These are phyloP conservation scores for Pyracantha coccinea DNA, from an alignment of 331 rosid genomes.

Conservation along the genomic window DNA sequence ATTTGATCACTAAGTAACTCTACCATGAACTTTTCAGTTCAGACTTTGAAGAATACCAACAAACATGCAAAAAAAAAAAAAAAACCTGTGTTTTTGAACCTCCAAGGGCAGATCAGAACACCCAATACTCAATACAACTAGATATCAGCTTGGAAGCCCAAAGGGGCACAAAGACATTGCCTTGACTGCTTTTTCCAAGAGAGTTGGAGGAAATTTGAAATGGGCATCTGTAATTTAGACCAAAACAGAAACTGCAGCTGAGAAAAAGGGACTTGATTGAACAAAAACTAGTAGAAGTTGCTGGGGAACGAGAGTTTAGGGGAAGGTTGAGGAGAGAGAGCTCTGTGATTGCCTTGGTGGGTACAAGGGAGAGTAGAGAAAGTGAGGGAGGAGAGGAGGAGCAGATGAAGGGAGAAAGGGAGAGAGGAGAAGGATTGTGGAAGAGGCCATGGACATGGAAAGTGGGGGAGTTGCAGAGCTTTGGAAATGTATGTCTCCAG, in stretches of 20 bases:
- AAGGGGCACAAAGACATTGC: background rate
- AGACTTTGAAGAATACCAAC: constrained; percentile 13
- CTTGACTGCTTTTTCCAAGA: constrained; percentile 18
- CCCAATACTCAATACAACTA: constrained; percentile 15
- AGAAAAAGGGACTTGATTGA: background rate
- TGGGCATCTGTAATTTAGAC: constrained; percentile 25
- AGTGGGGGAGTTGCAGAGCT: constrained; percentile 41
- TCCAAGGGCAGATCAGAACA: constrained; percentile 53
- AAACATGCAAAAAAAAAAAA: too few species aligned
- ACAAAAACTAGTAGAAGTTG: constrained; percentile 2
- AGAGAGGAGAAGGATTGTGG: constrained; percentile 17
- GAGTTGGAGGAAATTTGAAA: constrained; percentile 23
- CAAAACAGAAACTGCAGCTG: constrained; percentile 2
- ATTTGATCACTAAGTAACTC: constrained; percentile 1
- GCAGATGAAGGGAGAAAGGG: constrained; percentile 20
- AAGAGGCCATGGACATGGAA: constrained; percentile 43
- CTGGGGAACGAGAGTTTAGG: constrained; percentile 14
- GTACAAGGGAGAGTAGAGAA: constrained; percentile 15
- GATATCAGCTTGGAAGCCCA: constrained; percentile 23
- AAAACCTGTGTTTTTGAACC: constrained; percentile 7
- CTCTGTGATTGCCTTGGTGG: constrained; percentile 13
- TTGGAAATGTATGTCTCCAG: constrained; percentile 19
- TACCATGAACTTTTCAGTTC: constrained; percentile 21
- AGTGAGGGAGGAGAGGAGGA: constrained; percentile 9
- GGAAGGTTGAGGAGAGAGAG: constrained; percentile 16